These are phyloP conservation scores for Arctium minus DNA, from an alignment of 129 eudicot genomes.

Conservation along the genomic window DNA sequence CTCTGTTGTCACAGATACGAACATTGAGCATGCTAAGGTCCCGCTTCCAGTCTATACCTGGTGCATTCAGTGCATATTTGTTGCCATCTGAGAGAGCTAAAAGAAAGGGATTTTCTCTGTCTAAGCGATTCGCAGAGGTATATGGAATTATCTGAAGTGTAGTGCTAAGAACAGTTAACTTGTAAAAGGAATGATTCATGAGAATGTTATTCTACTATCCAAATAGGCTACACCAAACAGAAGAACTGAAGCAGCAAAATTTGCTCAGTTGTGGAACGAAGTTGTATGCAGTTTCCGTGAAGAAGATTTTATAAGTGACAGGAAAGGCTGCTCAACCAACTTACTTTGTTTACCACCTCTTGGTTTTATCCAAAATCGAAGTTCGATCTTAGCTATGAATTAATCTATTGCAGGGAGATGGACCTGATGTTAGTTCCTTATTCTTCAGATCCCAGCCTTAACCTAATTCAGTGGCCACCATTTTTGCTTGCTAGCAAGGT, in stretches of 20 bases:
- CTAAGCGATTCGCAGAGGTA: slow-evolving; percentile 83
- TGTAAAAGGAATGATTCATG: slow-evolving; percentile 11
- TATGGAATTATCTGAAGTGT: background rate
- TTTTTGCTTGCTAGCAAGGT: slow-evolving; percentile 99
- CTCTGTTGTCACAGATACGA: slow-evolving; percentile 62
- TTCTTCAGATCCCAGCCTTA: slow-evolving; percentile 86
- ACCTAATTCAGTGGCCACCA: slow-evolving; percentile 96
- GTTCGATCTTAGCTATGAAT: slow-evolving; percentile 15
- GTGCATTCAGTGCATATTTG: slow-evolving; percentile 85
- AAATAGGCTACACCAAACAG: slow-evolving; percentile 70
- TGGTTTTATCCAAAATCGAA: background rate
- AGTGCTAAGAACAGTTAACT: background rate
- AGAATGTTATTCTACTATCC: slow-evolving; percentile 6
- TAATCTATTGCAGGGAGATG: slow-evolving; percentile 85
- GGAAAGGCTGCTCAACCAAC: slow-evolving; percentile 49
- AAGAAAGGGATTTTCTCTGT: slow-evolving; percentile 68
- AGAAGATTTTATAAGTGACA: slow-evolving; percentile 97
- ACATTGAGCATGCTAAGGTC: slow-evolving; percentile 92
- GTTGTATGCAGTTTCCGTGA: slow-evolving; percentile 84
- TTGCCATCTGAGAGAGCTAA: slow-evolving; percentile 74
- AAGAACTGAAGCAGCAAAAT: slow-evolving; percentile 97
- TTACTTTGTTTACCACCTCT: slow-evolving; percentile 12
- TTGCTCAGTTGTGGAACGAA: slow-evolving; percentile 98
- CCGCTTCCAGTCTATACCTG: slow-evolving; percentile 90
- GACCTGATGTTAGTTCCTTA: slow-evolving; percentile 93